Evolutionary conservation across 345 rosid species (phyloP).

Genomic region (Hirschfeldia incana): DNA sequence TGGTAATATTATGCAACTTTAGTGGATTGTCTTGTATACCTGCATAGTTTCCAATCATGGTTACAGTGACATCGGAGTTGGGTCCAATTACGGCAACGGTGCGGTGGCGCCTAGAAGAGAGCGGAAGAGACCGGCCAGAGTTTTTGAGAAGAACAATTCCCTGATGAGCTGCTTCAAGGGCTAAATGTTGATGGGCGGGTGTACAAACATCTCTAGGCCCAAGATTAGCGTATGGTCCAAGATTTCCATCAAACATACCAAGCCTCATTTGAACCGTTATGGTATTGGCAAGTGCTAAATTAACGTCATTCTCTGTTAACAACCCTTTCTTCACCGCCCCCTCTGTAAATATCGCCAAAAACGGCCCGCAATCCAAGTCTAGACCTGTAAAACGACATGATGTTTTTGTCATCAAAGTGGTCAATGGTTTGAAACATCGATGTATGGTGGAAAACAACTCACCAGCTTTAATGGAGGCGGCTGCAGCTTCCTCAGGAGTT

Average conservation of each 20-base stretch:
- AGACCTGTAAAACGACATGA: conserved; percentile 47
- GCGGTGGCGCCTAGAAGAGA: conserved; percentile 53
- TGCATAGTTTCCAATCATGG: conserved; percentile 97
- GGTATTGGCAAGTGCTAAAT: conserved; percentile 72
- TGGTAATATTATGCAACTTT: not conserved
- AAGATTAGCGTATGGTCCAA: conserved; percentile 66
- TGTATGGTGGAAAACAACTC: not conserved
- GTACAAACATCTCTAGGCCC: conserved; percentile 86
- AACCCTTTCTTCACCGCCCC: conserved; percentile 57
- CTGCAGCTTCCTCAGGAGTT: conserved; percentile 89
- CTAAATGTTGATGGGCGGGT: conserved; percentile 61
- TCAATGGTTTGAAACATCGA: not conserved
- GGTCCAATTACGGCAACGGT: conserved; percentile 90
- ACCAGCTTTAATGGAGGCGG: conserved; percentile 77
- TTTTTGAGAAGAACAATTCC: conserved; percentile 84
- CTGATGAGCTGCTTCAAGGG: conserved; percentile 85
- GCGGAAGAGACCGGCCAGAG: conserved; percentile 49
- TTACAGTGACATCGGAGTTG: conserved; percentile 76
- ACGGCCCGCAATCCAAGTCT: conserved; percentile 90
- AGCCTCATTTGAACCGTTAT: conserved; percentile 90
- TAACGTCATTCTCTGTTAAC: conserved; percentile 52
- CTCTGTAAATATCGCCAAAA: conserved; percentile 67
- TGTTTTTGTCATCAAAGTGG: not conserved
- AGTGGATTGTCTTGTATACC: conserved; percentile 38
- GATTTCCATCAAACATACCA: conserved; percentile 89